These are phyloP conservation scores for Cladobotryum mycophilum DNA, from an alignment of 2,329 filamentous ascomycete species.

Conservation along the genomic window DNA sequence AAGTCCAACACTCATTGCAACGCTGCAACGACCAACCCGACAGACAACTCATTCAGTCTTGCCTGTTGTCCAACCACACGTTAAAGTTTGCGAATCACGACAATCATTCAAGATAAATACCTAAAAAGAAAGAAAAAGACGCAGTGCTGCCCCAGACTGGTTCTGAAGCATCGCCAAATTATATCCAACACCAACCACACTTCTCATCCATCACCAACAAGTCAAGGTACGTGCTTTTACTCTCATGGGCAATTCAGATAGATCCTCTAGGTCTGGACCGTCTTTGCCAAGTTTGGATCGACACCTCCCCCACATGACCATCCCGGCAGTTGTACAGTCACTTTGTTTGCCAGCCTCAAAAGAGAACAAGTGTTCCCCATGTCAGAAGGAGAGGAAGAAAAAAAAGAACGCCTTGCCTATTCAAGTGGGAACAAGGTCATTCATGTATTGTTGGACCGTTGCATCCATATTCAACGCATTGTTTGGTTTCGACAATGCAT, in stretches of 20 bases:
- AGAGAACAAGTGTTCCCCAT: no score
- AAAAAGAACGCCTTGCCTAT: no score
- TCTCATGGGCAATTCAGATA: neutral
- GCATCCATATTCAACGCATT: neutral
- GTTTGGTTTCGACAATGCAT: conserved; percentile 6
- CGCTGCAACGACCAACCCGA: conserved; percentile 1
- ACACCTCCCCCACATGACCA: no score
- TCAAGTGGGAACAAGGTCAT: neutral
- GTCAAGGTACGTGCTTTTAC: conserved; percentile 1
- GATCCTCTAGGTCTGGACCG: no score
- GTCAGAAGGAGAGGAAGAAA: no score
- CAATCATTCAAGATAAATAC: neutral
- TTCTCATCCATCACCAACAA: neutral
- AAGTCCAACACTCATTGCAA: conserved; percentile 2
- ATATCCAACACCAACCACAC: neutral
- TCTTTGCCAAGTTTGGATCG: no score
- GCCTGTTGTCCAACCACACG: conserved; percentile 19
- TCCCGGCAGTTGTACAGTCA: no score
- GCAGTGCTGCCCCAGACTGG: conserved; percentile 16
- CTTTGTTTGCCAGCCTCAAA: no score
- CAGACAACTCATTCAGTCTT: conserved; percentile 11
- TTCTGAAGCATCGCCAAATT: conserved; percentile 16
- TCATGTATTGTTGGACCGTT: neutral
- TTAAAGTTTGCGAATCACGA: neutral
- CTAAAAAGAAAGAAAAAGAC: neutral